phyloP scores from a whole-genome alignment of 2,329 filamentous ascomycete genomes.

The Macrophomina phaseolina region DNA sequence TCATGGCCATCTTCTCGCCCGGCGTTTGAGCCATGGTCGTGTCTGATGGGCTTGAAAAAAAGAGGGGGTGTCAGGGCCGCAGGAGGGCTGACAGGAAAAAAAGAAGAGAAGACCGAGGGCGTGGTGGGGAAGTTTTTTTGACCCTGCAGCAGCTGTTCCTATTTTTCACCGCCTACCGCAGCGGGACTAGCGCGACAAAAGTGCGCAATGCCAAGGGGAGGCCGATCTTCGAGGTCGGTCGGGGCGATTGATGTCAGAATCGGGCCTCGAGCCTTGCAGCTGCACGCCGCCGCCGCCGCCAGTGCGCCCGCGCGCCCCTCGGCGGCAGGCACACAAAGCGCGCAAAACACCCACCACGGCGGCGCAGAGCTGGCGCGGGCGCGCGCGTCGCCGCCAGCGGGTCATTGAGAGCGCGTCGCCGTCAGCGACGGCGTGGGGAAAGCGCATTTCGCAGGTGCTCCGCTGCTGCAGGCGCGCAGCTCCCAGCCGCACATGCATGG shows the following conservation, averaged over 20 bases:
- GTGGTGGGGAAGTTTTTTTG: background rate
- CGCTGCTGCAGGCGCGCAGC: background rate
- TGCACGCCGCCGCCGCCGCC: background rate
- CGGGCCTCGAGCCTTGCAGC: background rate
- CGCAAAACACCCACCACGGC: too few species aligned
- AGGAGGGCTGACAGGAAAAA: constrained; percentile 1
- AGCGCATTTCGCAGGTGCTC: background rate
- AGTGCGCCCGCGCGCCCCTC: too few species aligned
- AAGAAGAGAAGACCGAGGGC: background rate
- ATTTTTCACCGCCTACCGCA: too few species aligned
- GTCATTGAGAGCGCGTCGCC: background rate
- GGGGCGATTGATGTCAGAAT: background rate
- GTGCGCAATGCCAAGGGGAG: background rate
- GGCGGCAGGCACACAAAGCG: background rate
- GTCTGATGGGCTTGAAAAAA: constrained; percentile 5
- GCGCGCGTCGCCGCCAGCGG: background rate
- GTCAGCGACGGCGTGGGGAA: background rate
- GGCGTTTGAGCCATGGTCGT: constrained; percentile 24
- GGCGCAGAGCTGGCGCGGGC: too few species aligned
- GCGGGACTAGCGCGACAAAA: too few species aligned
- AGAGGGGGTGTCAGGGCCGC: background rate
- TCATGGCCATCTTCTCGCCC: constrained; percentile 55
- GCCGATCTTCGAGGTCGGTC: background rate
- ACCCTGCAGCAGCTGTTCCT: background rate
- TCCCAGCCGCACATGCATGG: constrained; percentile 8